Evolutionary conservation across 208 protist species (phyloP).

Genomic region (Phytomonas francai): DNA sequence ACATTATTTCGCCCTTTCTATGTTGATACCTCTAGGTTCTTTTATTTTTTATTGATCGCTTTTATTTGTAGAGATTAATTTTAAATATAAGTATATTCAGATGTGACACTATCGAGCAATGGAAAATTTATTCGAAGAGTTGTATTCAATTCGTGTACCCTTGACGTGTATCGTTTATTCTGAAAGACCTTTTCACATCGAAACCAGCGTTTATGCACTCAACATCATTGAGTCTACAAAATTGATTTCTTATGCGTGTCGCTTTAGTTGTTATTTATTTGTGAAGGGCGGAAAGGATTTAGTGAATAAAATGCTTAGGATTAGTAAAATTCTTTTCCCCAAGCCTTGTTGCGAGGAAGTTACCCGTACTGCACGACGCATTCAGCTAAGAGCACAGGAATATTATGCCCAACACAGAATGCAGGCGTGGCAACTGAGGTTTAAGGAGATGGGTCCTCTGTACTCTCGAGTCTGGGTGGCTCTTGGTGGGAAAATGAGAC

Average conservation of each 20-base stretch:
- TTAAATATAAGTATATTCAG: background rate
- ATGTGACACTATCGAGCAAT: background rate
- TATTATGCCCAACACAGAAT: constrained; percentile 67
- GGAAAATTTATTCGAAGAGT: background rate
- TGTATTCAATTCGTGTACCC: background rate
- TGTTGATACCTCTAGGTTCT: background rate
- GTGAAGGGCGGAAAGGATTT: constrained; percentile 24
- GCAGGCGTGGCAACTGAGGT: constrained; percentile 83
- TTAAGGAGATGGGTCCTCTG: constrained; percentile 85
- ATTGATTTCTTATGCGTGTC: background rate
- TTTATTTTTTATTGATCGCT: background rate
- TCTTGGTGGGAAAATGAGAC: constrained; percentile 85
- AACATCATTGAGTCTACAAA: background rate
- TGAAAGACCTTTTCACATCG: background rate
- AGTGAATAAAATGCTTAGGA: constrained; percentile 48
- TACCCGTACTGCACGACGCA: constrained; percentile 52
- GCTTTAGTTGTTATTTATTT: constrained; percentile 6
- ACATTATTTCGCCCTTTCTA: background rate
- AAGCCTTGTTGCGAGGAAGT: constrained; percentile 85
- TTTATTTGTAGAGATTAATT: background rate
- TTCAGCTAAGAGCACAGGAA: constrained; percentile 64
- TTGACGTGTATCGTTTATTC: background rate
- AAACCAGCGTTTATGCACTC: background rate
- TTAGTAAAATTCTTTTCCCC: constrained; percentile 33
- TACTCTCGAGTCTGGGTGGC: constrained; percentile 85